Percentiles rank a stretch among this genome's conserved stretches.
Evolutionary conservation across 768 basidiomycete genomes (phyloP).

Genomic region (Boletus sp.): DNA sequence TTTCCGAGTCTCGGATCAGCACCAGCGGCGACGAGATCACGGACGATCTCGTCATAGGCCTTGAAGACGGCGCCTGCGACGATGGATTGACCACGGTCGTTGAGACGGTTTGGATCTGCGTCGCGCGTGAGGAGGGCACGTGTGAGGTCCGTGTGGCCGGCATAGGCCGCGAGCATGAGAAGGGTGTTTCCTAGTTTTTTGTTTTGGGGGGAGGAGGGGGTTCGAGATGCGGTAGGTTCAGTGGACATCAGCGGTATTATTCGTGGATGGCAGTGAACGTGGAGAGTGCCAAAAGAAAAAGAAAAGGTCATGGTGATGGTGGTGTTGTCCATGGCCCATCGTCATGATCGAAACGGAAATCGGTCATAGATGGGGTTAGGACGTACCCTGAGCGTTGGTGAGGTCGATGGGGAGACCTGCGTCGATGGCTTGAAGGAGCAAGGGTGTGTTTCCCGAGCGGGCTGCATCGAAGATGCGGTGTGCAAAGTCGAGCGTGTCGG

Average conservation of each 20-base stretch:
- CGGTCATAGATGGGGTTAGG: background rate
- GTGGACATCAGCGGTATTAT: no score
- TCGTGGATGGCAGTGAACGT: no score
- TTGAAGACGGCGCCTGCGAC: conserved; percentile 81
- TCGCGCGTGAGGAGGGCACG: conserved; percentile 50
- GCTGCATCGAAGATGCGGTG: conserved; percentile 75
- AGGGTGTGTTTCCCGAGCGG: conserved; percentile 49
- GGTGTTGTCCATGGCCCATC: background rate
- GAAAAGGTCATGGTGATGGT: background rate
- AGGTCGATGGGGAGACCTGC: conserved; percentile 70
- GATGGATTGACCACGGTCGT: conserved; percentile 70
- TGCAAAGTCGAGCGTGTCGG: conserved; percentile 47
- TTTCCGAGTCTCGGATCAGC: conserved; percentile 65
- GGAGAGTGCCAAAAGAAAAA: no score
- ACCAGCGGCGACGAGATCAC: conserved; percentile 44
- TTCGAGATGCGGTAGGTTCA: no score
- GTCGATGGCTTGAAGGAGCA: conserved; percentile 59
- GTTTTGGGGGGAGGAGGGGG: no score
- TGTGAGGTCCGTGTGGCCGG: conserved; percentile 56
- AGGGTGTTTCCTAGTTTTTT: conserved; percentile 63
- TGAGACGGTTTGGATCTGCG: conserved; percentile 65
- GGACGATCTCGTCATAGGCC: conserved; percentile 58
- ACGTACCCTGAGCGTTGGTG: conserved; percentile 64
- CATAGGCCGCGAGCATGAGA: conserved; percentile 74
- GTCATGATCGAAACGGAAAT: background rate